A percentile compares a stretch with the other conserved stretches of the same genome.
Conservation (phyloP, 257 asterid species). For the Penstemon eatonii region DNA sequence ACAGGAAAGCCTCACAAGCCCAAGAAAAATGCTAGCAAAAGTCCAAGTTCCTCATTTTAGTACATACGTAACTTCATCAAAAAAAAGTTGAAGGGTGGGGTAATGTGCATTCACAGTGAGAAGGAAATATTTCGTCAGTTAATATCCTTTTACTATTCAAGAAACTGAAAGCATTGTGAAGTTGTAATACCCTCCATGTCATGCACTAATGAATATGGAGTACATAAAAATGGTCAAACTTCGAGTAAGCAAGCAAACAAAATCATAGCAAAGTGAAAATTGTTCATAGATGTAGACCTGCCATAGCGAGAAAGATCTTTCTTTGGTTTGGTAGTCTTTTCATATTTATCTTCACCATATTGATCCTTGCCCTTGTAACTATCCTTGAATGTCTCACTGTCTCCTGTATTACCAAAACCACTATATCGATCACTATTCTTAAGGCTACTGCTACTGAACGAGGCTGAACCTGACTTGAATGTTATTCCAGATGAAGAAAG, state of each 20-base stretch:
- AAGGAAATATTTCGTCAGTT: no score
- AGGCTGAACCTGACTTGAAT: slow-evolving; percentile 66
- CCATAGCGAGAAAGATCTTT: slow-evolving; percentile 59
- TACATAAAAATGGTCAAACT: slow-evolving; percentile 21
- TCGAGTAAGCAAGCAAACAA: slow-evolving; percentile 20
- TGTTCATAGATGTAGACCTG: slow-evolving; percentile 49
- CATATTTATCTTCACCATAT: slow-evolving; percentile 66
- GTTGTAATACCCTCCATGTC: background rate
- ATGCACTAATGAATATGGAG: slow-evolving; percentile 21
- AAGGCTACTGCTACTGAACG: slow-evolving; percentile 64
- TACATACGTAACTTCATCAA: slow-evolving; percentile 7
- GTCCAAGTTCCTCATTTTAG: background rate
- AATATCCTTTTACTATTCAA: no score
- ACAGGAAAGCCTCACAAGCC: slow-evolving; percentile 9
- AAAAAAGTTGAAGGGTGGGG: background rate
- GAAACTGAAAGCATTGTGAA: background rate
- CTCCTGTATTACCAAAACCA: slow-evolving; percentile 65
- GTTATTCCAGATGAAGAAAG: slow-evolving; percentile 89
- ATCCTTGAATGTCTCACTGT: slow-evolving; percentile 51
- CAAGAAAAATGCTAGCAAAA: slow-evolving; percentile 3
- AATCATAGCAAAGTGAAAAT: slow-evolving; percentile 7
- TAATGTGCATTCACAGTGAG: no score
- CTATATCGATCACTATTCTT: slow-evolving; percentile 58
- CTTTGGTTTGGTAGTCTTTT: slow-evolving; percentile 37
- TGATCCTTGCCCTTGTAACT: slow-evolving; percentile 52